A percentile compares a stretch with the other conserved stretches of the same genome.
Conservation (phyloP, 2,329 filamentous ascomycete species). For the Penicillium sp. region DNA sequence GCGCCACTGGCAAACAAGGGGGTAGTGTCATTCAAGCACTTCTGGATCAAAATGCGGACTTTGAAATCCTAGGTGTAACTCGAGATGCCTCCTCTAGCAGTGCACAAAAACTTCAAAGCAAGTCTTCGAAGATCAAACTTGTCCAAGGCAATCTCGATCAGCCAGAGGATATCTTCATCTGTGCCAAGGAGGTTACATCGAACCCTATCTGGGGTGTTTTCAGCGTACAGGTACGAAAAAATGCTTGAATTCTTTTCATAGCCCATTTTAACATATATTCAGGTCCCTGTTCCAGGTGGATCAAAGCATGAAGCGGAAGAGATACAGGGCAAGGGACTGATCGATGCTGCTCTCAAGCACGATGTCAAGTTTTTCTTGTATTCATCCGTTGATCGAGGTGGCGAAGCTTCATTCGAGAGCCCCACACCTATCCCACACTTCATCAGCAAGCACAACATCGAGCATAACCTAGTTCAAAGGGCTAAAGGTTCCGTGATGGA, state of each 20-base stretch:
- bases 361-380: conserved; percentile 66
- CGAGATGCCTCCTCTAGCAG: conserved; percentile 57
- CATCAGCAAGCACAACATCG: conserved; percentile 63
- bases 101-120: conserved; percentile 54
- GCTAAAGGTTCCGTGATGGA: conserved; percentile 52
- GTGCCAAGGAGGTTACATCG: conserved; percentile 41
- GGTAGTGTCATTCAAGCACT: conserved; percentile 40
- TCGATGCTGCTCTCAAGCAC: conserved; percentile 60
- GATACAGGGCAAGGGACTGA: conserved; percentile 60
- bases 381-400: conserved; percentile 66
- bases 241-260: not conserved
- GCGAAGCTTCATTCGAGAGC: conserved; percentile 55
- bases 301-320: conserved; percentile 42
- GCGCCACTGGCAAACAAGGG: conserved; percentile 38
- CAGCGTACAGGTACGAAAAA: conserved; percentile 57
- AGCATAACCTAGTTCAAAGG: conserved; percentile 60
- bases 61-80: conserved; percentile 63
- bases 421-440: conserved; percentile 66
- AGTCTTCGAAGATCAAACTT: conserved; percentile 56
- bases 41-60: conserved; percentile 33
- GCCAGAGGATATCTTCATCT: conserved; percentile 53
- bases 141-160: conserved; percentile 64
- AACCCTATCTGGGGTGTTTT: conserved; percentile 63
- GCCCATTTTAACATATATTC: not conserved
- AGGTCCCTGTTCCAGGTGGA: not conserved